Percentiles rank a stretch among this genome's conserved stretches.
Conservation (phyloP, 2,329 filamentous ascomycete genomes). For the Madurella mycetomatis region DNA sequence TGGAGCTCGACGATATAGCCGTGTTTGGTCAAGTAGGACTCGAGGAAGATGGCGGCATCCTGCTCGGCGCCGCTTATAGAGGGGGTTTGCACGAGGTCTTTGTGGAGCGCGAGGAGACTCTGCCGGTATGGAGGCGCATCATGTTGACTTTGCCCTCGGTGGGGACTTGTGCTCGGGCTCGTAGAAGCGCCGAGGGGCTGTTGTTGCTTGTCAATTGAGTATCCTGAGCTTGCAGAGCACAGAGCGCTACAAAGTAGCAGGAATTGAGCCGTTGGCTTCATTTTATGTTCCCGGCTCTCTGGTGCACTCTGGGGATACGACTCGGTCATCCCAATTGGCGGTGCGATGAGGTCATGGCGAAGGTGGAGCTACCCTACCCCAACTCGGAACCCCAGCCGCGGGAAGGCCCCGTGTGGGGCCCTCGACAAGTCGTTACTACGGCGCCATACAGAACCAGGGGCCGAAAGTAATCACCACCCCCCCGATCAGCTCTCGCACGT, state of each 20-base stretch:
- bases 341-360: slow-evolving; percentile 12
- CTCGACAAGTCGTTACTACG: too few relatives aligned
- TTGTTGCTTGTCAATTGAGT: neutral
- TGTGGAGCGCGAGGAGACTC: slow-evolving; percentile 66
- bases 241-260: slow-evolving; percentile 17
- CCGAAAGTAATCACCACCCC: too few relatives aligned
- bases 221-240: neutral
- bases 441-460: too few relatives aligned
- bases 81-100: slow-evolving; percentile 66
- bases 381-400: neutral
- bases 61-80: slow-evolving; percentile 69
- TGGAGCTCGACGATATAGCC: slow-evolving; percentile 44
- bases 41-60: slow-evolving; percentile 63
- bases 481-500: too few relatives aligned
- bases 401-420: neutral
- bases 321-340: neutral
- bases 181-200: neutral
- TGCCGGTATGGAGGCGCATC: slow-evolving; percentile 38
- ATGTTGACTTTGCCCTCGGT: neutral
- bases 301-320: neutral
- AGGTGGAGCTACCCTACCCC: neutral
- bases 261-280: slow-evolving; percentile 10
- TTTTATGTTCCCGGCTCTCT: slow-evolving; percentile 4
- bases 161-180: too few relatives aligned
- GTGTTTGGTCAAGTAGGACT: slow-evolving; percentile 54